Base-by-base conservation (phyloP, 208 protist genomes). In the Trypanosomatidae sp. region DNA sequence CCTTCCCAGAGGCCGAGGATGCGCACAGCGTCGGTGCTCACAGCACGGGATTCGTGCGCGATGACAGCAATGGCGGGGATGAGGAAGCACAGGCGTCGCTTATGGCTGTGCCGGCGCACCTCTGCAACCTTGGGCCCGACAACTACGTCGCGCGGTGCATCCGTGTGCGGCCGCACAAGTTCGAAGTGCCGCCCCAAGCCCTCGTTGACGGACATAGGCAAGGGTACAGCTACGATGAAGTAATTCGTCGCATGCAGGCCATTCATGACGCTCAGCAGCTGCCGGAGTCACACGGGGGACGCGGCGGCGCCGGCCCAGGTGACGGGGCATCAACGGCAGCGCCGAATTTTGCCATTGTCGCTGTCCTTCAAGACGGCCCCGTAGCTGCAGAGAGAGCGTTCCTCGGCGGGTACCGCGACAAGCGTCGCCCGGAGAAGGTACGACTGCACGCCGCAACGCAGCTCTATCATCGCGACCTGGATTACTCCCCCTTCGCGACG, bases 381-480 rank as follows among this genome's bases (percentile, higher is more conserved):
- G 62, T 44, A 19, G 47, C 67, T 25, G 53, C 69, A 9, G 75
- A 17, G 15, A 97, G 96, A 73, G 87, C 91, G 9, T 99, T 98
- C 70, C 72, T 99, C 36, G 97, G 97, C 36, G 97, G 98, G 36
- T 99, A 93, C 81, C 88, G 95, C 17, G 73, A 96, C 58, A 87
- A 83, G 71, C 79, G 76, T n/a, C 79, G 91, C 46, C 88, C 84
- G 47, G 79, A 79, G 9, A 79, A 84, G 7, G 79, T 92, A 49
- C 95, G 91, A 62, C 88, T 97, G 74, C 92, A 99, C 89, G 98
- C 97, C 33, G 59, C 84, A 41, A 95, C 92, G 15, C 98, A 99
- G 82, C 95, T 98, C 36, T 91, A 87, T 76, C 80, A 90, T 67
- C 76, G 72, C 52, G 83, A 91, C 59, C 78, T 93, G 2, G 72